These are phyloP conservation scores for Silene conica DNA, from an alignment of 148 eudicot genomes.

Conservation along the genomic window DNA sequence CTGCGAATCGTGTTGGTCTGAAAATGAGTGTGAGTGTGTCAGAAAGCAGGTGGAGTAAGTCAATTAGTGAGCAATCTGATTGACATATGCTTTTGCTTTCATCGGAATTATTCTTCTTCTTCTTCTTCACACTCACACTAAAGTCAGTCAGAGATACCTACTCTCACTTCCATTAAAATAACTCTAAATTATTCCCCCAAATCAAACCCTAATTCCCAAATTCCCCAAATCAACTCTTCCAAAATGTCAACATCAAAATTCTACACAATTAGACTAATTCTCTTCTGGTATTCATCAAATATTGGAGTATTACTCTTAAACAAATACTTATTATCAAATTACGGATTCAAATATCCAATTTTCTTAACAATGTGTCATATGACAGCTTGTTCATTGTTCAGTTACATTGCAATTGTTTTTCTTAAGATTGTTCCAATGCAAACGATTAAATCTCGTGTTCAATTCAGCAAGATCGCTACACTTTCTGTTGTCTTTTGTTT, in stretches of 20 bases:
- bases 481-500: constrained; percentile 61
- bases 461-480: constrained; percentile 58
- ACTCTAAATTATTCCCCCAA: neutral
- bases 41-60: no score
- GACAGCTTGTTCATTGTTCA: constrained; percentile 80
- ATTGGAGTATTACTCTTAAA: constrained; percentile 73
- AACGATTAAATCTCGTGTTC: constrained; percentile 55
- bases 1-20: no score
- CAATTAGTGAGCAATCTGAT: no score
- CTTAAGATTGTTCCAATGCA: constrained; percentile 69
- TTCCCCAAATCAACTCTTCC: neutral
- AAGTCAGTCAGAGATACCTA: neutral
- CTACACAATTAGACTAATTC: constrained; percentile 62
- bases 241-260: constrained; percentile 39
- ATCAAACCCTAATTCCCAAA: constrained; percentile 15
- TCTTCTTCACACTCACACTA: neutral
- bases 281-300: constrained; percentile 79
- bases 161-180: neutral
- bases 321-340: constrained; percentile 70
- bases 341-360: constrained; percentile 87
- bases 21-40: no score
- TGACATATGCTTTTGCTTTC: no score
- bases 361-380: constrained; percentile 92
- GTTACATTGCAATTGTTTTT: constrained; percentile 69
- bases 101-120: neutral